Evolutionary conservation across 352 stramenopile genomes (phyloP), one percentile per base, ranked within the genome.

Genomic region (Pythium scleroteichum): DNA sequence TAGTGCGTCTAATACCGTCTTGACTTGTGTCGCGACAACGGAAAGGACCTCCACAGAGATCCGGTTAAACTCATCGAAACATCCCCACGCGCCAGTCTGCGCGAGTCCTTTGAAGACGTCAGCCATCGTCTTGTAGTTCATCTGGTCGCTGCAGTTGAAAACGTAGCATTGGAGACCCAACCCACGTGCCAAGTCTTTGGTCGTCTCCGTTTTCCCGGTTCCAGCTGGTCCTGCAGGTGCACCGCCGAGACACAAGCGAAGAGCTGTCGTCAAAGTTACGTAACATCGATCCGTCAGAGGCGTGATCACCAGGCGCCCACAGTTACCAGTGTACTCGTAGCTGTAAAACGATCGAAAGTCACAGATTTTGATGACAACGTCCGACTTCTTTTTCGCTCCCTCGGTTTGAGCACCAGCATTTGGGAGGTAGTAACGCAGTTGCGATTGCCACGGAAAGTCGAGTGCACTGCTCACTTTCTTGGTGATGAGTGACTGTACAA

Each of bases 271-370:
- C 26, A 95, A 67, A 0, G 87, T 96, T 22, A 94, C 82, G 53
- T 94, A 94, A 66, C 84, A 94, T 6, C 87, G 79, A 59, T 94
- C 87, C 0, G 87, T 95, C 8, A 95, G 64, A 1, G 87, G 85
- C 6, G 87, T 95, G 53, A 94, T 92, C 24, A 94, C 87, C 8
- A 95, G 66, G 0, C 87, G 78, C 0, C 84, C 93, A 24, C 91
- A 97, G 68, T 98, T 98, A n/a, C 94, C 95, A 13, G 90, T 97
- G 82, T 97, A 98, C 76, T 98, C 95, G 64, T 98, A 98, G 67
- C 90, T 97, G 68, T 98, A 98, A 20, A 93, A 84, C 13, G 88
- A 88, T 1, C 76, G 75, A 51, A 96, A 98, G 61, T 97, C 92
- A 51, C 90, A 97, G 38, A 98, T 96, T 14, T 85, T 84, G 48